Base-by-base conservation (phyloP, 306 rosid species). In the Cotoneaster glaucophyllus region DNA sequence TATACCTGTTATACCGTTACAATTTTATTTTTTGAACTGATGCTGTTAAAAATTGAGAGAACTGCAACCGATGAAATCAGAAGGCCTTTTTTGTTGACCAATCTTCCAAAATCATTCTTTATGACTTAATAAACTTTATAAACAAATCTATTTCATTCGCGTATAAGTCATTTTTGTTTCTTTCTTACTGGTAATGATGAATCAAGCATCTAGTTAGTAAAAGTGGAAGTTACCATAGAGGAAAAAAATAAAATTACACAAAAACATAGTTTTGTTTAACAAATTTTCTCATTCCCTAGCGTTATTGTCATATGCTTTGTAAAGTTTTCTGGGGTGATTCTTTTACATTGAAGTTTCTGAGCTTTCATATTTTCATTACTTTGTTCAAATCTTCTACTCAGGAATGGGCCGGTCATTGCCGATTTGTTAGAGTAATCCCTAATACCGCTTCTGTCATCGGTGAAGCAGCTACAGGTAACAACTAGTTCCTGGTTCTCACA, bases 361-460 rank as follows among this genome's bases (percentile, higher is more conserved):
- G 25, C 67, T 62, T 26, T 26, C 67, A 62, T 7, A 26, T 14
- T 62, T 62, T 29, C 4, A 62, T 2, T 62, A 62, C 21, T 62
- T 62, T 28, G n/a, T 62, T 62, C 67, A 62, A 62, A 28, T 15
- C 11, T 7, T 62, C 10, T 62, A 62, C 21, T 58, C 67, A 93
- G 98, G 96, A 89, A 82, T 93, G 97, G 97, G 96, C 97, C 1
- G 92, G 91, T 53, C 77, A 82, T 41, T 41, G 80, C 69, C 87
- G 93, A 73, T 88, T 93, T 84, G 80, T 91, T 48, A 86, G 97
- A 82, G 96, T 93, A 56, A 88, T 93, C 90, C 97, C 93, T 52
- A 88, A 82, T 70, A 91, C 98, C 50, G 87, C 98, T 24, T 84
- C 97, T 54, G 84, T 93, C 48, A 93, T 93, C 50, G 90, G 93